These are phyloP conservation scores for Colletotrichum sp. DNA, from an alignment of 2,329 filamentous ascomycete genomes.

Conservation along the genomic window DNA sequence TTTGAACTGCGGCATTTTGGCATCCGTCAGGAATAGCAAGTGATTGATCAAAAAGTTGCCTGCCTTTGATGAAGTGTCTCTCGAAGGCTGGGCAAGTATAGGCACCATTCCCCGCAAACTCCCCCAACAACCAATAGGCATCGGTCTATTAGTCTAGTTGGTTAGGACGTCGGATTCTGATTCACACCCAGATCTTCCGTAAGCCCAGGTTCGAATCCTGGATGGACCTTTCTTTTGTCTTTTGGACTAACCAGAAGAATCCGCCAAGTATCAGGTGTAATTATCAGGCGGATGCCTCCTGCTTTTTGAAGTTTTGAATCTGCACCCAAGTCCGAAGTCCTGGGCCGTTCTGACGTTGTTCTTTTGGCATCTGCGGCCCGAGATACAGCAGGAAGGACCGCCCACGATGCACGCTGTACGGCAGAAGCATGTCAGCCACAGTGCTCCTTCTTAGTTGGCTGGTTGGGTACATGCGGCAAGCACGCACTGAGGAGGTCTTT, in stretches of 20 bases:
- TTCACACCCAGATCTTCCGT: constrained; percentile 4
- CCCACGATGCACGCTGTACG: not conserved
- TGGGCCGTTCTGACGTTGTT: not conserved
- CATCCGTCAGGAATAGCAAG: not conserved
- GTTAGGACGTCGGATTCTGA: constrained; percentile 24
- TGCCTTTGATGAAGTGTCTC: not conserved
- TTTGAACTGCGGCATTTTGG: not conserved
- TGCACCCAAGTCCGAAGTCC: not conserved
- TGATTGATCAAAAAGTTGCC: not conserved
- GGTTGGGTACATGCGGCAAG: not conserved
- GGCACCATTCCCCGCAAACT: no score
- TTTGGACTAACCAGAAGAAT: not conserved
- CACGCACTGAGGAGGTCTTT: not conserved
- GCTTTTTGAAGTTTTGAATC: not conserved
- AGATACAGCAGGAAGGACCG: not conserved
- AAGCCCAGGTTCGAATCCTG: constrained; percentile 23
- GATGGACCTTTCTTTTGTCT: constrained; percentile 10
- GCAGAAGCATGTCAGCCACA: not conserved
- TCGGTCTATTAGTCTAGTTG: constrained; percentile 22
- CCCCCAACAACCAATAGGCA: not conserved
- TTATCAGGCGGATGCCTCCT: not conserved
- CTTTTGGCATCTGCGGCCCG: not conserved
- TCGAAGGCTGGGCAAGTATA: not conserved
- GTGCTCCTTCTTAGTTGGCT: not conserved
- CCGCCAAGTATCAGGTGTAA: not conserved